Percentiles rank a stretch among this genome's conserved stretches.
Conservation (phyloP, 805 yeast species). For the Candida sphagnicola region DNA sequence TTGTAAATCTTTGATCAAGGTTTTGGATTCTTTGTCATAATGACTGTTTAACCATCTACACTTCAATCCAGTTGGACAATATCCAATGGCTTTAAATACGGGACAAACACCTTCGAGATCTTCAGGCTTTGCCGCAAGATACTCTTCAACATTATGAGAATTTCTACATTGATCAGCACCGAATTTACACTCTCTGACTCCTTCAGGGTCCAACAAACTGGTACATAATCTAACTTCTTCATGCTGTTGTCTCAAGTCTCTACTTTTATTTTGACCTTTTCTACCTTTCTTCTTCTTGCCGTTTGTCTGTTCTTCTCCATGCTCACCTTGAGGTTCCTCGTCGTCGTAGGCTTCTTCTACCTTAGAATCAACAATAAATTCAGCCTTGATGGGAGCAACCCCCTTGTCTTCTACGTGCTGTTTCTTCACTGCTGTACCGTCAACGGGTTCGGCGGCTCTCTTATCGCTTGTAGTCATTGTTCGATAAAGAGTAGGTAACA, state of each 20-base stretch:
- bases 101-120: conserved; percentile 85
- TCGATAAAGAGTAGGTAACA: background rate
- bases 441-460: conserved; percentile 10
- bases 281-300: conserved; percentile 44
- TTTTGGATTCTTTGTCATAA: conserved; percentile 42
- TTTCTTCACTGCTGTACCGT: conserved; percentile 13
- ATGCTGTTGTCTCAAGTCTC: conserved; percentile 68
- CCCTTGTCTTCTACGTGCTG: conserved; percentile 45
- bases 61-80: conserved; percentile 88
- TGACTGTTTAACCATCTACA: conserved; percentile 89
- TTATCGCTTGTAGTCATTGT: conserved; percentile 12
- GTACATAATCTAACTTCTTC: conserved; percentile 67
- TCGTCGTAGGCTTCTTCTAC: conserved; percentile 38
- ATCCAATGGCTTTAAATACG: conserved; percentile 74
- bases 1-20: conserved; percentile 42
- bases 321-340: conserved; percentile 38
- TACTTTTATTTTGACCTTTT: conserved; percentile 79
- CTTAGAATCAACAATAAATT: conserved; percentile 54
- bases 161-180: conserved; percentile 72
- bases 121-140: conserved; percentile 58
- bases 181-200: conserved; percentile 47
- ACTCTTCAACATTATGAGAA: conserved; percentile 69
- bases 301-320: conserved; percentile 34
- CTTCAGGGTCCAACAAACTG: conserved; percentile 53
- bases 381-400: conserved; percentile 72